Base-by-base conservation (phyloP, 1,284 basidiomycete species). In the Peniophora sp. region DNA sequence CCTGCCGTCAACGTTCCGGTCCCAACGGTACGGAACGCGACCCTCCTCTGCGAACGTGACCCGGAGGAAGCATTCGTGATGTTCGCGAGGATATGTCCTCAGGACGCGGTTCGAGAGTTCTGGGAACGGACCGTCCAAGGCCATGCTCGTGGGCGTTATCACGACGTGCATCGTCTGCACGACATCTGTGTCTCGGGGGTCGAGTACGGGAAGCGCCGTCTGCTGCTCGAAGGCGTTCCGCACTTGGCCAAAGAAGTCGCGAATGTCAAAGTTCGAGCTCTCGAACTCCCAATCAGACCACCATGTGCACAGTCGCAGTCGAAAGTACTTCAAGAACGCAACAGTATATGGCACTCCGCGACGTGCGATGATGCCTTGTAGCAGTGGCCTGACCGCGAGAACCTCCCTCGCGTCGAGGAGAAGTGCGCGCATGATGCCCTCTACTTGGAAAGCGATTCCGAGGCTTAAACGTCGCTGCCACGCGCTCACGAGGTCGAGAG, bases 21-120 rank as follows among this genome's bases (percentile, higher is more conserved):
- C 73, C 54, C 73, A 75, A 24, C 73, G 74, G 56, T 71, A 72
- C 39, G 72, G 69, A 1, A 77, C 60, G 3, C 68, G 58, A 18
- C 70, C 74, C 59, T 87, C 83, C 44, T 85, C 81, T 17, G 69
- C 66, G 61, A 85, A 85, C 48, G 69, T 73, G 47, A 88, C 83
- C 11, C 84, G 79, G 8, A 88, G 57, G 60, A 88, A 88, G 34
- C 66, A 71, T 45, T 77, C 70, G 37, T 78, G 74, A 51, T 79
- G 61, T 32, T 69, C 60, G 0, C 65, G 60, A 55, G 77, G 20
- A 24, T 23, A 81, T n/a, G 58, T 60, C 17, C 80, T 72, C 48
- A 84, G 73, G 23, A 88, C 75, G 11, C 83, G 68, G 57, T 88
- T 89, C 0, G 81, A 81, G 22, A 78, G 76, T 55, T 87, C 83